Percentiles rank a stretch among this genome's conserved stretches.
These are phyloP conservation scores for Radiomyces spectabilis DNA, from an alignment of 192 early-diverging fungal species.

Conservation along the genomic window DNA sequence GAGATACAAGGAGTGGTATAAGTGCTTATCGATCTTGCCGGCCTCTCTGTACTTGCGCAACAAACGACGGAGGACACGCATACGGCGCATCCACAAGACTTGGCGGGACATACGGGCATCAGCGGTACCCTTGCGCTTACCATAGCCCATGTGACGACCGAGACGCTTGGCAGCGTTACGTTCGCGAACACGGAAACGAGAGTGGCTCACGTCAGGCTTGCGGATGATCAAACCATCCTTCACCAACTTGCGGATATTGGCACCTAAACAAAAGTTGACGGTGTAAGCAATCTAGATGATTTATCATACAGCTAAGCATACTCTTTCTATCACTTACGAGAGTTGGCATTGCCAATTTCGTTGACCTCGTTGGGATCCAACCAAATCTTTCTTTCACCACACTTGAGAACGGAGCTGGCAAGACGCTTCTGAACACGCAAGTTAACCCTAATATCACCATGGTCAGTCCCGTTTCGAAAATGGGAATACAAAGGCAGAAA, in stretches of 20 bases:
- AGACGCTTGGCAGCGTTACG: slow-evolving; percentile 88
- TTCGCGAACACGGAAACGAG: slow-evolving; percentile 90
- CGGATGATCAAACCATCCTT: slow-evolving; percentile 95
- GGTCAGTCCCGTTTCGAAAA: no score
- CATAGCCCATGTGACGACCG: slow-evolving; percentile 91
- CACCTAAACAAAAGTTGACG: slow-evolving; percentile 47
- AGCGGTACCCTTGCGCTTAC: slow-evolving; percentile 90
- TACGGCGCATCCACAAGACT: slow-evolving; percentile 96
- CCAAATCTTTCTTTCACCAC: slow-evolving; percentile 98
- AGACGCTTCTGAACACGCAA: slow-evolving; percentile 87
- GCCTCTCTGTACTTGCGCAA: slow-evolving; percentile 95
- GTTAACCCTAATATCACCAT: slow-evolving; percentile 47
- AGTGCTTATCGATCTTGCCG: slow-evolving; percentile 95
- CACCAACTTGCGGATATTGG: slow-evolving; percentile 93
- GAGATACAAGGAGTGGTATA: slow-evolving; percentile 91
- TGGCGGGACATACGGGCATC: slow-evolving; percentile 94
- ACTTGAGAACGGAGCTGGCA: slow-evolving; percentile 91
- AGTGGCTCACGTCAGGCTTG: slow-evolving; percentile 80
- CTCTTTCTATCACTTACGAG: slow-evolving; percentile 77
- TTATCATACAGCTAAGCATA: neutral
- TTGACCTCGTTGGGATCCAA: slow-evolving; percentile 93
- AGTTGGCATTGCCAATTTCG: slow-evolving; percentile 95
- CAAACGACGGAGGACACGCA: slow-evolving; percentile 90
- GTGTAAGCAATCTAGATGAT: no score
- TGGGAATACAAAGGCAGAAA: neutral